Evolutionary conservation across 2,329 filamentous ascomycete species (phyloP), one percentile per base, ranked within the genome.

Genomic region (Ascochyta pisi): DNA sequence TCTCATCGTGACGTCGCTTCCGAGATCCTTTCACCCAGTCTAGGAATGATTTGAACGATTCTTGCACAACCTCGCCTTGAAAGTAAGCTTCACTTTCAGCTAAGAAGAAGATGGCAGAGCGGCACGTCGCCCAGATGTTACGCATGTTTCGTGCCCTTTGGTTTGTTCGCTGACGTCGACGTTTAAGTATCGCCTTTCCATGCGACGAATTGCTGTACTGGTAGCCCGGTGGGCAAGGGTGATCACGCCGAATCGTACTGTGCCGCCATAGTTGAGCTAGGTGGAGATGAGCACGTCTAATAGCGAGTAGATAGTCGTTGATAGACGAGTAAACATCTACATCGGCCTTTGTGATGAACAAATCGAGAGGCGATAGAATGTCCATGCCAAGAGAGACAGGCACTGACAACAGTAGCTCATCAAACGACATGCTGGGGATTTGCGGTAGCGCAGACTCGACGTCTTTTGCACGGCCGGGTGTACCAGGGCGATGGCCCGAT

Each of bases 231-330:
- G 91, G 90, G 5, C 89, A 83, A 7, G 91, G 91, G 71, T 94
- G 86, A 62, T 90, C 88, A 62, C 90, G 85, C 43, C 94, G 85
- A 44, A 96, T 84, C 1, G 87, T 85, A 5, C 89, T 91, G 59
- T 90, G 88, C 71, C 92, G 93, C 93, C 95, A 98, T 1, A 98
- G 79, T 63, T 91, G 87, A 1, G 91, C 90, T 1, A 98, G 82
- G 34, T 90, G 89, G 15, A 96, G 85, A 71, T 97, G 92, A 3
- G 92, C 91, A 54, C 93, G 86, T 48, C 92, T 89, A 60, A 98
- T 87, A 0, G 91, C 90, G 9, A 97, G 79, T 0, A 99, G 84
- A 66, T 97, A 98, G 1, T 91, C 85, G 73, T 96, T 92, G 58
- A 97, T 88, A n/a, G 83, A 83, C 0, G 92, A 90, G 75, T 98